Conservation (phyloP, 75 land plant species). For the Selaginella moellendorffii region DNA sequence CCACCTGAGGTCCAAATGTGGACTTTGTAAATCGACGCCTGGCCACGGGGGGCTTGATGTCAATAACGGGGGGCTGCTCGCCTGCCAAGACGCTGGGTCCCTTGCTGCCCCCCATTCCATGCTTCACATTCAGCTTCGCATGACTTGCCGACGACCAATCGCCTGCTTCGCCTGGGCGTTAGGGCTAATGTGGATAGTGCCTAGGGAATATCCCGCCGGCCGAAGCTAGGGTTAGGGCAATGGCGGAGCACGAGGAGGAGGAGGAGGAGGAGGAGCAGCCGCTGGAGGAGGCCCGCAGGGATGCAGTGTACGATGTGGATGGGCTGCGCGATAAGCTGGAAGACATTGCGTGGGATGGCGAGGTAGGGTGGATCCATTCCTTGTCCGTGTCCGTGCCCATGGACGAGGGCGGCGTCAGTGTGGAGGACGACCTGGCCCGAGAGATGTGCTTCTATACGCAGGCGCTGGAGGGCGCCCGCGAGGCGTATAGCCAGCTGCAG, state of each 20-base stretch:
- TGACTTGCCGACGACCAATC: neutral
- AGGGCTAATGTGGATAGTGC: neutral
- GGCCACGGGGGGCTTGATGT: neutral
- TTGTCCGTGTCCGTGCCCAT: slow-evolving; percentile 32
- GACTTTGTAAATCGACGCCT: neutral
- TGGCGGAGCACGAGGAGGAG: neutral
- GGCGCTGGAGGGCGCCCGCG: slow-evolving; percentile 61
- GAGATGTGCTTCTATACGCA: slow-evolving; percentile 70
- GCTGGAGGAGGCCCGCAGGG: slow-evolving; percentile 48
- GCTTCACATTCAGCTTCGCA: neutral
- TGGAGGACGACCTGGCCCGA: slow-evolving; percentile 70
- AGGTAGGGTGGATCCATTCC: slow-evolving; percentile 62
- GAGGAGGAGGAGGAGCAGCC: slow-evolving; percentile 46
- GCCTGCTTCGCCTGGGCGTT: neutral
- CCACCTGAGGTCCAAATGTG: neutral
- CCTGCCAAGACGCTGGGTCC: neutral
- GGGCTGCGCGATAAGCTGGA: slow-evolving; percentile 68
- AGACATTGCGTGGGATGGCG: slow-evolving; percentile 79
- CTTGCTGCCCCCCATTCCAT: neutral
- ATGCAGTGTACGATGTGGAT: slow-evolving; percentile 44
- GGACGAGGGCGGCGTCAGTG: slow-evolving; percentile 41
- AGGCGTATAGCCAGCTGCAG: slow-evolving; percentile 57
- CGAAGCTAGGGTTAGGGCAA: neutral
- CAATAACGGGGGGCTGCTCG: neutral
- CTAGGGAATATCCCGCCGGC: neutral